Conservation (phyloP, 768 basidiomycete genomes). For the Mycena galericulata region DNA sequence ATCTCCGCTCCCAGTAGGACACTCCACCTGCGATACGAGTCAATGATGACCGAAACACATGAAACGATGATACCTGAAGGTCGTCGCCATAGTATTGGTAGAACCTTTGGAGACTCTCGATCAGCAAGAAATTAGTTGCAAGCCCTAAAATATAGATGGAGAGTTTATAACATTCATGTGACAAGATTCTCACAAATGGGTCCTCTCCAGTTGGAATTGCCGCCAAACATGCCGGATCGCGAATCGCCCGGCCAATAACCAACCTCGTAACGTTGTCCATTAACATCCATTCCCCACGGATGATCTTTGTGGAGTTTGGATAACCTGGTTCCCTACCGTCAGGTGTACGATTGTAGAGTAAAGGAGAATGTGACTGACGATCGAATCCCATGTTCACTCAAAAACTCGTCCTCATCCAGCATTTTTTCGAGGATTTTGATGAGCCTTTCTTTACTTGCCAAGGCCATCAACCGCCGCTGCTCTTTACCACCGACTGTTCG, state of each 20-base stretch:
- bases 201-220: slow-evolving; percentile 99
- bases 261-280: slow-evolving; percentile 92
- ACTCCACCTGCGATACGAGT: slow-evolving; percentile 74
- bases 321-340: slow-evolving; percentile 59
- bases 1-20: slow-evolving; percentile 97
- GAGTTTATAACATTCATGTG: not conserved
- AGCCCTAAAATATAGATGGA: slow-evolving; percentile 68
- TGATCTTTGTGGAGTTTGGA: slow-evolving; percentile 91
- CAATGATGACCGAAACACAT: not conserved
- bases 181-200: slow-evolving; percentile 72
- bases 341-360: not conserved
- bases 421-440: slow-evolving; percentile 93
- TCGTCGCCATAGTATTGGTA: slow-evolving; percentile 97
- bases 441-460: slow-evolving; percentile 93
- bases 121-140: slow-evolving; percentile 94
- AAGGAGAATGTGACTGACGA: slow-evolving; percentile 70
- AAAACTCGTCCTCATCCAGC: slow-evolving; percentile 97
- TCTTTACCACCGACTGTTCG: slow-evolving; percentile 72
- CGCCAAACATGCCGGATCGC: slow-evolving; percentile 96
- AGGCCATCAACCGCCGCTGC: slow-evolving; percentile 87
- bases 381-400: slow-evolving; percentile 95
- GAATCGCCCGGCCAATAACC: slow-evolving; percentile 99
- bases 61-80: slow-evolving; percentile 63
- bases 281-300: slow-evolving; percentile 95
- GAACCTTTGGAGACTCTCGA: slow-evolving; percentile 96